phyloP scores from a whole-genome alignment of 2,329 filamentous ascomycete species.

The Septoria petroselini region DNA sequence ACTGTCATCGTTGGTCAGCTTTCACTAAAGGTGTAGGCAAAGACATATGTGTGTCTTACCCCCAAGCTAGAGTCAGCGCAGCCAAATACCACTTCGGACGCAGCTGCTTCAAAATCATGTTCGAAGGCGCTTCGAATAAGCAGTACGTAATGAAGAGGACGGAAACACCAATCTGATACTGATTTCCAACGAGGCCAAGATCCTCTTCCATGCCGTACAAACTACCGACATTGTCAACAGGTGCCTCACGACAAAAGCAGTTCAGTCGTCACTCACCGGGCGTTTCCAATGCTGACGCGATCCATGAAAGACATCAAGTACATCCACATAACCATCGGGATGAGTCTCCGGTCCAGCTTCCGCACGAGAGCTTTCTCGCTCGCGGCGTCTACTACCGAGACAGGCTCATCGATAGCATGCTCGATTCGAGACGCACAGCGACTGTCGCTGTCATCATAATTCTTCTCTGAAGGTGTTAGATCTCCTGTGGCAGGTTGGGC shows the following conservation, averaged over 20 bases:
- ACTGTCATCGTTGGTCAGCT: not conserved
- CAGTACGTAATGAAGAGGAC: conserved; percentile 26
- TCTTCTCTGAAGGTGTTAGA: too few species aligned
- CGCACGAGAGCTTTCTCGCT: conserved; percentile 53
- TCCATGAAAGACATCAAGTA: conserved; percentile 75
- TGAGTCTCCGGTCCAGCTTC: conserved; percentile 66
- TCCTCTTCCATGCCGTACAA: conserved; percentile 16
- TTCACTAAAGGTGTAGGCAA: too few species aligned
- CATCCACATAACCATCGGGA: conserved; percentile 68
- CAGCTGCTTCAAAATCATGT: conserved; percentile 19
- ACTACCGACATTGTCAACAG: conserved; percentile 9
- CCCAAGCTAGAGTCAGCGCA: conserved; percentile 13
- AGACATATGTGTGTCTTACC: too few species aligned
- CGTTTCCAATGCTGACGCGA: too few species aligned
- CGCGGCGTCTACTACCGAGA: conserved; percentile 1
- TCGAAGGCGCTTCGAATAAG: conserved; percentile 14
- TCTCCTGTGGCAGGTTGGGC: too few species aligned
- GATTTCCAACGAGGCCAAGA: conserved; percentile 12
- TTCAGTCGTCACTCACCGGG: too few species aligned
- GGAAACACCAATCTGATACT: conserved; percentile 20
- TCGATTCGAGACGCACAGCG: too few species aligned
- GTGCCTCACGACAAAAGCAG: too few species aligned
- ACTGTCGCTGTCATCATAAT: too few species aligned
- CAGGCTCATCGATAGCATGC: too few species aligned
- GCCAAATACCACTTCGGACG: conserved; percentile 15